Evolutionary conservation across 192 early-diverging fungal genomes (phyloP).

Genomic region (Rhizoclosmatium sp.): DNA sequence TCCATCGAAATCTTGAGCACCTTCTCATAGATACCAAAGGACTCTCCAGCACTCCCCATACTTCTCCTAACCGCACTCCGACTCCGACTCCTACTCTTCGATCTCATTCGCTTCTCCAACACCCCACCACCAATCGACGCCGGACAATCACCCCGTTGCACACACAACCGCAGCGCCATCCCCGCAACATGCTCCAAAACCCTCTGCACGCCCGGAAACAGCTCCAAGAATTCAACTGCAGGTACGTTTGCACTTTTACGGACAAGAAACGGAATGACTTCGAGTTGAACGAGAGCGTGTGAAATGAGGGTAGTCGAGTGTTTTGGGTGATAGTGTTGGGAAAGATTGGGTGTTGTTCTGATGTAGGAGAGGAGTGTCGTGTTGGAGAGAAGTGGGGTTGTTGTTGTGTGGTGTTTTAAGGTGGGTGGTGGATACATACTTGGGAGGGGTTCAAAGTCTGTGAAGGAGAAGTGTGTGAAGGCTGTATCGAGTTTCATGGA

Average conservation of each 20-base stretch:
- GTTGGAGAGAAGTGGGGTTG: background rate
- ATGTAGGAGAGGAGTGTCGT: background rate
- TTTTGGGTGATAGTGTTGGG: background rate
- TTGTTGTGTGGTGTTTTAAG: constrained; percentile 5
- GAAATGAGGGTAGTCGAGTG: background rate
- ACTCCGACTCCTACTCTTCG: constrained; percentile 6
- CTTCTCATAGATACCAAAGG: background rate
- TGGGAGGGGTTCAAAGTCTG: background rate
- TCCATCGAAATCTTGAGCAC: constrained; percentile 8
- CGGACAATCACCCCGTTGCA: constrained; percentile 1
- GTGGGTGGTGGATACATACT: background rate
- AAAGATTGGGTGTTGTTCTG: background rate
- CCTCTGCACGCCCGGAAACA: background rate
- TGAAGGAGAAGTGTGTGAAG: background rate
- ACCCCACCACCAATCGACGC: background rate
- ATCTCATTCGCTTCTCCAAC: background rate
- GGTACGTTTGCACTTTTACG: background rate
- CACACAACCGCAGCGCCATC: background rate
- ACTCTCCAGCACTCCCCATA: background rate
- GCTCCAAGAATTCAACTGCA: background rate
- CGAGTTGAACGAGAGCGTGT: constrained; percentile 10
- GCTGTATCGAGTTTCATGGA: background rate
- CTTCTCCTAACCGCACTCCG: constrained; percentile 5
- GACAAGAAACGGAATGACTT: constrained; percentile 16
- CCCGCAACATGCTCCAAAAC: constrained; percentile 9